Evolutionary conservation across 768 basidiomycete species (phyloP).

Genomic region (Podaxis carcinomalis): DNA sequence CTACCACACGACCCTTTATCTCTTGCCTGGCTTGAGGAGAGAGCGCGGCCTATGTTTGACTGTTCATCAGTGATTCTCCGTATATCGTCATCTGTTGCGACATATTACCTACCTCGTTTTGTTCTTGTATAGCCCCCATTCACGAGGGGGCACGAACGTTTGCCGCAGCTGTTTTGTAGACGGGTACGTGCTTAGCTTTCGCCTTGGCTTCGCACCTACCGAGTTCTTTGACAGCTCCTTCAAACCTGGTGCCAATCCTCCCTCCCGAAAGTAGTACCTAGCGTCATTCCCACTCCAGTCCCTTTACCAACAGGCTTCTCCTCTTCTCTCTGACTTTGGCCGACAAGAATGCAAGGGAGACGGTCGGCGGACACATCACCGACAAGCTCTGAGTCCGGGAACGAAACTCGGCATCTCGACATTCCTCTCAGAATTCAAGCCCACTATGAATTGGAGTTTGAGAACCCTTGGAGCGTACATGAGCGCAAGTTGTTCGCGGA

Average conservation of each 20-base stretch:
- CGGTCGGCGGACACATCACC: neutral
- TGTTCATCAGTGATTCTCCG: neutral
- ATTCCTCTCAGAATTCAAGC: neutral
- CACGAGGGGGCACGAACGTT: neutral
- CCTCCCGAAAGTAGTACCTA: neutral
- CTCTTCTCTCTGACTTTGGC: neutral
- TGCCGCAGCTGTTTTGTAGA: neutral
- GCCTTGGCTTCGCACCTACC: neutral
- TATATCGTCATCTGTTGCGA: neutral
- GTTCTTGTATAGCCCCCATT: neutral
- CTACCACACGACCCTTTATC: neutral
- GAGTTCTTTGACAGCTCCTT: neutral
- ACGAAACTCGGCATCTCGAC: neutral
- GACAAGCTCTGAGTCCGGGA: neutral
- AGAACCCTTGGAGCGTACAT: neutral
- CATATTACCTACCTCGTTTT: neutral
- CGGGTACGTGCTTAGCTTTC: too few species aligned
- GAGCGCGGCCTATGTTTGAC: neutral
- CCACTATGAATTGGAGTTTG: conserved; percentile 4
- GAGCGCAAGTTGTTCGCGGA: neutral
- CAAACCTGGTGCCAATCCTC: neutral
- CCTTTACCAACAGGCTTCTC: neutral
- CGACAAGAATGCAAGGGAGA: neutral
- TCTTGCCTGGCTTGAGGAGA: neutral
- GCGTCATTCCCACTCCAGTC: neutral